Percentiles rank a stretch among this genome's conserved stretches.
phyloP scores from a whole-genome alignment of 345 rosid species.

The Salix udensis region DNA sequence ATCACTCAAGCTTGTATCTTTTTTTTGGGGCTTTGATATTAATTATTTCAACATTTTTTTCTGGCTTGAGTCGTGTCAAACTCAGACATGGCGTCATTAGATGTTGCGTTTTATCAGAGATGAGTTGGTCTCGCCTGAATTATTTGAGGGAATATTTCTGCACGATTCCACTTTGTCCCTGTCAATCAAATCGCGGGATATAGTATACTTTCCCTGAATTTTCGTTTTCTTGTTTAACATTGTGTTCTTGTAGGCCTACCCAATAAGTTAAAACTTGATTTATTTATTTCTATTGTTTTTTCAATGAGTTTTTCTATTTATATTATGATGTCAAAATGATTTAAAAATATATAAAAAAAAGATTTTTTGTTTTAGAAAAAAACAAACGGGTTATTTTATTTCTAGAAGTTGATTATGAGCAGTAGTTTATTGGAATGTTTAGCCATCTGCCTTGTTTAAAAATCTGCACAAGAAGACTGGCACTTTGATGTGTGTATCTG shows the following conservation, averaged over 20 bases:
- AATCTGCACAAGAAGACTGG: background rate
- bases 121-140: constrained; percentile 24
- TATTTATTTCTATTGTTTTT: no score
- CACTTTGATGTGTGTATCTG: background rate
- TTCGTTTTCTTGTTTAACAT: background rate
- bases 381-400: no score
- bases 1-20: no score
- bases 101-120: constrained; percentile 10
- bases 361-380: no score
- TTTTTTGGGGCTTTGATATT: no score
- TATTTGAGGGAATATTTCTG: constrained; percentile 43
- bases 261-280: background rate
- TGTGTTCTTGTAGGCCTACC: background rate
- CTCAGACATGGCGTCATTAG: constrained; percentile 10
- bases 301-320: no score
- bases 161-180: constrained; percentile 33
- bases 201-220: background rate
- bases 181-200: constrained; percentile 32
- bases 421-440: background rate
- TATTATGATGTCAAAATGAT: no score
- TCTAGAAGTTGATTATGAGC: background rate
- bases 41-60: background rate
- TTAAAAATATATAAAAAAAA: no score
- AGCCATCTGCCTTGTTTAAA: background rate
- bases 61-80: constrained; percentile 18